Base-by-base conservation (phyloP, 441 rosid genomes). In the Omphalea diandra region DNA sequence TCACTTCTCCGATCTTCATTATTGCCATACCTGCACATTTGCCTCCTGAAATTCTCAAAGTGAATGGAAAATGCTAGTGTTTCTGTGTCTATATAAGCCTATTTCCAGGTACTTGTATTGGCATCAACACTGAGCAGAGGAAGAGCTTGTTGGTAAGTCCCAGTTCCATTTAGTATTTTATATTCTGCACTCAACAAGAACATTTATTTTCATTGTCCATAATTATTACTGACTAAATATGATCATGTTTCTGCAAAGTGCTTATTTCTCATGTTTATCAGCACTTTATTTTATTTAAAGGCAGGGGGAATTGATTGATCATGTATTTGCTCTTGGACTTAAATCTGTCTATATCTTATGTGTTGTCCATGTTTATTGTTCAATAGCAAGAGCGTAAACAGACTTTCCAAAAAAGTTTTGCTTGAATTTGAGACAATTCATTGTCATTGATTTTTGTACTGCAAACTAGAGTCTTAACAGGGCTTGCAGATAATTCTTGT, bases 61-160 rank as follows among this genome's bases (percentile, higher is more conserved):
- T n/a, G n/a, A n/a, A 10, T 59, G 24, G 67, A 41, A 46, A 22
- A 29, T 17, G n/a, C 3, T 4, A 9, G 18, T 14, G 20, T 38
- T 36, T 31, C 52, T 24, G 7, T 52, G 40, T 32, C 63, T 52
- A 41, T 62, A 61, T 29, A 74, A 62, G 57, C 57, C 14, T 26
- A 61, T 14, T 18, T 40, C 63, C 29, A 73, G 63, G 53, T 22
- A 26, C 41, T 49, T 59, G 56, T 20, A 43, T 38, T 36, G 36
- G 40, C 46, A 43, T n/a, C 65, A 32, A 43, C n/a, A 55, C n/a
- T n/a, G n/a, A n/a, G n/a, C n/a, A n/a, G n/a, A n/a, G n/a, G n/a
- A n/a, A n/a, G n/a, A n/a, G n/a, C n/a, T 41, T 43, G 2, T 49
- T 14, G 54, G 32, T 12, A n/a, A 61, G 60, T 47, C 17, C 41